These are phyloP conservation scores for Firmiana major DNA, from an alignment of 345 rosid species.

Conservation along the genomic window DNA sequence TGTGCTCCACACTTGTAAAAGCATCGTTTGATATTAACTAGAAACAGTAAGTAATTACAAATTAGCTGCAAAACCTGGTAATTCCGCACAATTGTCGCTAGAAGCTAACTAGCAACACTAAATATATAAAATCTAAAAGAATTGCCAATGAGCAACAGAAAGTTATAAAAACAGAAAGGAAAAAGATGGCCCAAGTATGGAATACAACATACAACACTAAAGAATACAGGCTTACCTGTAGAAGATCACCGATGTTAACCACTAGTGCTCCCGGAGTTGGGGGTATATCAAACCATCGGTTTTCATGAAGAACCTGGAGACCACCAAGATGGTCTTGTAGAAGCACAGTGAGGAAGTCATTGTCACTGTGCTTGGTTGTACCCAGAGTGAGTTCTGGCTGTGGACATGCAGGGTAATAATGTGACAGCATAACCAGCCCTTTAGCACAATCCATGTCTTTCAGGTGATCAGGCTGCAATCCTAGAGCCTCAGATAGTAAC, in stretches of 20 bases:
- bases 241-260: slow-evolving; percentile 53
- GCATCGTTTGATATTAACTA: slow-evolving; percentile 1
- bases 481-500: slow-evolving; percentile 55
- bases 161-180: neutral
- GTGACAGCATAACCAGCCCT: slow-evolving; percentile 37
- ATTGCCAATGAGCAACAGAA: neutral
- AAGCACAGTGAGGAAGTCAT: slow-evolving; percentile 48
- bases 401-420: slow-evolving; percentile 61
- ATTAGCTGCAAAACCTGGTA: neutral
- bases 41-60: neutral
- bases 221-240: slow-evolving; percentile 38
- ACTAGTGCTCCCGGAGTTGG: slow-evolving; percentile 45
- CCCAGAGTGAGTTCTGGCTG: slow-evolving; percentile 55
- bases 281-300: slow-evolving; percentile 47
- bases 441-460: slow-evolving; percentile 35
- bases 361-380: slow-evolving; percentile 41
- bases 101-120: too few species aligned
- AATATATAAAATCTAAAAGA: too few species aligned
- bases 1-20: neutral
- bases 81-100: too few species aligned
- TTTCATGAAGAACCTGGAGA: slow-evolving; percentile 42
- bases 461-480: slow-evolving; percentile 36
- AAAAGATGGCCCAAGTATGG: neutral
- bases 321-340: slow-evolving; percentile 60
- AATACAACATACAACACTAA: neutral